Conservation (phyloP, 1,284 basidiomycete genomes). For the Phenoliferia sp. region DNA sequence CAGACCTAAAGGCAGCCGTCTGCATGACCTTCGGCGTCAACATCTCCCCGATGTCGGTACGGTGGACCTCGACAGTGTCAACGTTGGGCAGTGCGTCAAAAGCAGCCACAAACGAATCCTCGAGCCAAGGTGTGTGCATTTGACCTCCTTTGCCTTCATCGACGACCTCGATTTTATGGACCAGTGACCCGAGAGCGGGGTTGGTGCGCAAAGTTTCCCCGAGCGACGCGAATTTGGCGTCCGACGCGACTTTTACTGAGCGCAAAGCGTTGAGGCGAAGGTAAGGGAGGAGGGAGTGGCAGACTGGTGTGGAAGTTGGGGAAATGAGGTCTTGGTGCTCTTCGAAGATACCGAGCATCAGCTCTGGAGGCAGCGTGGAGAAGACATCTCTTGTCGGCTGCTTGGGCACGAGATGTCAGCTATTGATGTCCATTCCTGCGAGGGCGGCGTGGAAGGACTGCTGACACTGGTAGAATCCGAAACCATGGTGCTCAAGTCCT, state of each 20-base stretch:
- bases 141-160: background rate
- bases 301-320: background rate
- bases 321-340: background rate
- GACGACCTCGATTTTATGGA: background rate
- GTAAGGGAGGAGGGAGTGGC: background rate
- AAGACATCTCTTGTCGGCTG: background rate
- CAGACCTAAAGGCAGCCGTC: background rate
- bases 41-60: background rate
- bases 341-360: background rate
- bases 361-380: constrained; percentile 1
- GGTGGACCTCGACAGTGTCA: background rate
- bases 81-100: background rate
- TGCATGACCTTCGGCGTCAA: background rate
- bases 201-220: background rate
- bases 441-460: no score
- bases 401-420: background rate
- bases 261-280: constrained; percentile 1
- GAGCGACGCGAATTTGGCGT: background rate
- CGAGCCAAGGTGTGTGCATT: background rate
- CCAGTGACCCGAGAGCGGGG: background rate
- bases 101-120: background rate
- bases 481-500: no score
- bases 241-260: background rate
- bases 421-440: background rate
- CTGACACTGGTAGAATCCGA: no score